Conservation (phyloP, 2,329 filamentous ascomycete species). For the Endoconidiophora polonica region DNA sequence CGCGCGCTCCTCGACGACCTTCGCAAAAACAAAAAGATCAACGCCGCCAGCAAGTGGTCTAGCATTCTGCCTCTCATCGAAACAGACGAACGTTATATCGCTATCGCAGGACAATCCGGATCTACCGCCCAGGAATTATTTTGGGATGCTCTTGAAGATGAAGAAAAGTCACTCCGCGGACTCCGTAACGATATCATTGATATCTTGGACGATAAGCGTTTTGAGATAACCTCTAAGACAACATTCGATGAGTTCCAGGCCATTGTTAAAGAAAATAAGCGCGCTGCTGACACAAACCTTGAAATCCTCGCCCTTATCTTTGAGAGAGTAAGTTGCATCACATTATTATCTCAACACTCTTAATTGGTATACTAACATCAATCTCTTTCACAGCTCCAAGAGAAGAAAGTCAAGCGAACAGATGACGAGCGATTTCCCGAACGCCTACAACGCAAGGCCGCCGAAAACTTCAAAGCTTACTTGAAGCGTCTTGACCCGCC, state of each 20-base stretch:
- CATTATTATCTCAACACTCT: background rate
- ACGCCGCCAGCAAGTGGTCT: conserved; percentile 80
- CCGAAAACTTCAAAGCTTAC: conserved; percentile 68
- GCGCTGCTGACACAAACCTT: conserved; percentile 71
- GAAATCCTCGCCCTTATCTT: conserved; percentile 71
- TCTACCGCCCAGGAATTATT: conserved; percentile 84
- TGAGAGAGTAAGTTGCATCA: conserved; percentile 43
- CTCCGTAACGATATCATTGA: conserved; percentile 73
- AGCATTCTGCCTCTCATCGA: conserved; percentile 59
- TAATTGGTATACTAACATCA: conserved; percentile 1
- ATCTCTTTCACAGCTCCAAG: conserved; percentile 43
- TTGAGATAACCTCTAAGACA: conserved; percentile 75
- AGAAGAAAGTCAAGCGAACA: conserved; percentile 65
- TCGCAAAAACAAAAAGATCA: conserved; percentile 61
- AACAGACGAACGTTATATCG: conserved; percentile 65
- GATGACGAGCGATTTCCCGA: conserved; percentile 79
- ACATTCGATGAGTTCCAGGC: conserved; percentile 75
- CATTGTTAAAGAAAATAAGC: conserved; percentile 69
- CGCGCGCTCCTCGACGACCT: conserved; percentile 59
- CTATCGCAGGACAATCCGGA: conserved; percentile 68
- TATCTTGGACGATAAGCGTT: conserved; percentile 79
- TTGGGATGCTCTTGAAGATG: conserved; percentile 89
- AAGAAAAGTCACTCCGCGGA: conserved; percentile 70
- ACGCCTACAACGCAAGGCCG: conserved; percentile 66
- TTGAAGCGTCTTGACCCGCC: conserved; percentile 87